A percentile compares a stretch with the other conserved stretches of the same genome.
Conservation (phyloP, 768 basidiomycete genomes). For the Suillus subaureus region DNA sequence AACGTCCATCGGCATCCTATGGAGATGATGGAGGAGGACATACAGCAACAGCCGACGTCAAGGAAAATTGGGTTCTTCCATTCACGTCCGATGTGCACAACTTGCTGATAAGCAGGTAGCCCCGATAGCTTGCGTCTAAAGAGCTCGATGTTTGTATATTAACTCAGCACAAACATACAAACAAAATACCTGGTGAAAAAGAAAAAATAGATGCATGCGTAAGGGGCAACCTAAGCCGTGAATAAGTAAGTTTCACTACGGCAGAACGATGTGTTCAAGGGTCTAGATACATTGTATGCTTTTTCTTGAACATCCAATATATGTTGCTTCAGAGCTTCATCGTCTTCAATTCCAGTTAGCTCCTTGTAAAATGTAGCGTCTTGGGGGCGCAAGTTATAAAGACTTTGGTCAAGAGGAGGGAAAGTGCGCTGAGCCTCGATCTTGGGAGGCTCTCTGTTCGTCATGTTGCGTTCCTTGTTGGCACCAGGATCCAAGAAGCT, state of each 20-base stretch:
- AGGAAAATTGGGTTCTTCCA: constrained; percentile 37
- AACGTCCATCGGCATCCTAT: not conserved
- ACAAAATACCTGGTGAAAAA: not conserved
- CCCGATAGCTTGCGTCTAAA: not conserved
- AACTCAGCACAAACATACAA: not conserved
- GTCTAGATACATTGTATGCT: constrained; percentile 23
- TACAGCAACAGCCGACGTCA: constrained; percentile 44
- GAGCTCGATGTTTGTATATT: not conserved
- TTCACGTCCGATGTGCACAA: constrained; percentile 35
- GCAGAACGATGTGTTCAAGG: not conserved
- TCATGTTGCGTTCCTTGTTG: not conserved
- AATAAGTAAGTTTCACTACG: not conserved
- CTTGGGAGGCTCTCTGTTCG: not conserved
- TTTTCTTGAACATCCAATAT: constrained; percentile 28
- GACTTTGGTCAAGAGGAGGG: constrained; percentile 9
- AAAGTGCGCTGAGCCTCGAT: constrained; percentile 1
- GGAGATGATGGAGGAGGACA: constrained; percentile 7
- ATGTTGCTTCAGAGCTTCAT: constrained; percentile 26
- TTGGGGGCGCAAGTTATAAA: constrained; percentile 3
- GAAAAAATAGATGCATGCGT: constrained; percentile 4
- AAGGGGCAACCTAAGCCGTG: constrained; percentile 16
- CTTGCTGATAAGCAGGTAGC: constrained; percentile 13
- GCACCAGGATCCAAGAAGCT: not conserved
- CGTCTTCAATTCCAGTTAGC: constrained; percentile 29
- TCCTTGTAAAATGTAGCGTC: constrained; percentile 23